Conservation (phyloP, 768 basidiomycete species). For the Panus rudis region DNA sequence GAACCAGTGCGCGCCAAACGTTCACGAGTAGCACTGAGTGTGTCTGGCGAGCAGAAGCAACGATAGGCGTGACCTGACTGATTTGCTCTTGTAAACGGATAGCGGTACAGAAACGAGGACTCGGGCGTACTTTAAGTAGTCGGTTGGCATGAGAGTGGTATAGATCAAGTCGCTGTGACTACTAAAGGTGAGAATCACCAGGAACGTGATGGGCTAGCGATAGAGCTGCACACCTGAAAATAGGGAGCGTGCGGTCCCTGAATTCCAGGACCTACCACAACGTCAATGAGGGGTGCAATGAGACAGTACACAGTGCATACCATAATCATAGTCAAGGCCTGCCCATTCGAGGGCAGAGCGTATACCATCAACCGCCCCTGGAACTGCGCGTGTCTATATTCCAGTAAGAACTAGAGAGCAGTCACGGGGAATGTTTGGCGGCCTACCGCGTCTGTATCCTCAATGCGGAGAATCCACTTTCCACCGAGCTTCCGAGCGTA, state of each 20-base stretch:
- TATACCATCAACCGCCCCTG: constrained; percentile 80
- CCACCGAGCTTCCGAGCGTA: constrained; percentile 77
- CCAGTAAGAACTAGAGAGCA: neutral
- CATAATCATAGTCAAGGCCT: constrained; percentile 86
- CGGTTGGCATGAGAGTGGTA: constrained; percentile 69
- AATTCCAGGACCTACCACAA: constrained; percentile 63
- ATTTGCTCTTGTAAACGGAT: neutral
- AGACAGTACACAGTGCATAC: constrained; percentile 34
- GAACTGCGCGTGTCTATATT: constrained; percentile 67
- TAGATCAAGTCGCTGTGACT: constrained; percentile 87
- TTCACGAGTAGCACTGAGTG: constrained; percentile 60
- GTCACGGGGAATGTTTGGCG: neutral
- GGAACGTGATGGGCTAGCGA: no score
- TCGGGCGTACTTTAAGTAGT: constrained; percentile 60
- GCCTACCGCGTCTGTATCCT: constrained; percentile 89
- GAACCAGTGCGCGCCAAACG: constrained; percentile 67
- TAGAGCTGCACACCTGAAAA: constrained; percentile 52
- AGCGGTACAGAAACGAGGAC: neutral
- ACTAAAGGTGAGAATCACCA: neutral
- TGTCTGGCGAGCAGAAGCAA: constrained; percentile 84
- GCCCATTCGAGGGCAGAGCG: constrained; percentile 80
- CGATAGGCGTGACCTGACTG: constrained; percentile 88
- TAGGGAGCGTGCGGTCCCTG: constrained; percentile 80
- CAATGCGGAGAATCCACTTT: constrained; percentile 87
- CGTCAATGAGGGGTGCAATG: neutral